phyloP scores from a whole-genome alignment of 371 early-diverging fungal genomes.

The Syncephalis plumigaleata region DNA sequence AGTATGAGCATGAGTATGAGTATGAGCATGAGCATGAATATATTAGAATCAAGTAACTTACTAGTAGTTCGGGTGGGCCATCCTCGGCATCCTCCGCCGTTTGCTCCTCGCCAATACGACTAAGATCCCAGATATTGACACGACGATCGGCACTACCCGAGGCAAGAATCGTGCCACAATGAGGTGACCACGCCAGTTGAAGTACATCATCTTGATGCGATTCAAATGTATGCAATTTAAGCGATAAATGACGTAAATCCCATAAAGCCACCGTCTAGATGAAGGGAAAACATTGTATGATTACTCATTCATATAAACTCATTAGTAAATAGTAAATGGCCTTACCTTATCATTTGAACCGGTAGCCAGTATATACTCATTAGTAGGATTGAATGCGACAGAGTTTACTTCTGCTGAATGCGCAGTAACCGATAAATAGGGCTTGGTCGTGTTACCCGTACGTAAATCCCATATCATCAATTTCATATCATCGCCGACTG shows the following conservation, averaged over 20 bases:
- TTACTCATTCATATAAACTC: background rate
- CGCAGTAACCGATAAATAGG: constrained; percentile 55
- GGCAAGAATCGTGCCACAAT: constrained; percentile 79
- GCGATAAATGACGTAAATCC: constrained; percentile 85
- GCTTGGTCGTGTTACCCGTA: constrained; percentile 26
- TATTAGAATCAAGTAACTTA: constrained; percentile 11
- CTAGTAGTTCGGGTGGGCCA: constrained; percentile 94
- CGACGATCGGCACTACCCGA: constrained; percentile 84
- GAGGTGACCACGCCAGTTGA: constrained; percentile 92
- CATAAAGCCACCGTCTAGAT: constrained; percentile 75
- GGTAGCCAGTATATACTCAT: constrained; percentile 82
- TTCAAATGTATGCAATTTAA: constrained; percentile 69
- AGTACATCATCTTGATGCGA: constrained; percentile 84
- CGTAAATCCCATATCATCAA: constrained; percentile 72
- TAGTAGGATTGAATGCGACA: constrained; percentile 79
- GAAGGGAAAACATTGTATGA: background rate
- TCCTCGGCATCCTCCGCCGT: constrained; percentile 93
- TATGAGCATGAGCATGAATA: too few relatives aligned
- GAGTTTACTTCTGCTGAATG: constrained; percentile 87
- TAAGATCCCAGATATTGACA: constrained; percentile 93
- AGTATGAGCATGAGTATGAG: too few relatives aligned
- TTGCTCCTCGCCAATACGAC: constrained; percentile 86
- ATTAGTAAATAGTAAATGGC: background rate
- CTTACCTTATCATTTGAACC: constrained; percentile 82
- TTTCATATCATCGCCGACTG: constrained; percentile 90